Evolutionary conservation across 2,329 filamentous ascomycete genomes (phyloP).

Genomic region (Coniochaeta pulveracea): DNA sequence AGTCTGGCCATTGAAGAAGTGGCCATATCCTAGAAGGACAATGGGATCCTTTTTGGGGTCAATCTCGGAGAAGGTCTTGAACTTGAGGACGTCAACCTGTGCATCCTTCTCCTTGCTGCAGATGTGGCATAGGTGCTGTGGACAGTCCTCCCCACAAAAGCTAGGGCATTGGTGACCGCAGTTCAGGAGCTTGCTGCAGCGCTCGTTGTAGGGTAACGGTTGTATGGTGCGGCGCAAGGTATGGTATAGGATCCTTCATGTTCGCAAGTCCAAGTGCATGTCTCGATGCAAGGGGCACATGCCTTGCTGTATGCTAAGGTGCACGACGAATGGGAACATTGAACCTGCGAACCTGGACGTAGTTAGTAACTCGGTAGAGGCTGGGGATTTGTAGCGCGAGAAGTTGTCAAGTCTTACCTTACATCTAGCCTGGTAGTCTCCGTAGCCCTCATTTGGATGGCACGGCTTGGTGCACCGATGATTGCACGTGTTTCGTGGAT

Average conservation of each 20-base stretch:
- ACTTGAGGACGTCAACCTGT: conserved; percentile 45
- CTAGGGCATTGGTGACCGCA: conserved; percentile 56
- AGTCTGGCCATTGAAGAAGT: conserved; percentile 46
- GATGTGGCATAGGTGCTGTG: conserved; percentile 41
- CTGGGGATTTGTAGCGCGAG: conserved; percentile 19
- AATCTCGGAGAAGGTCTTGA: conserved; percentile 42
- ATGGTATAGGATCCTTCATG: conserved; percentile 26
- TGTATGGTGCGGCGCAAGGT: conserved; percentile 57
- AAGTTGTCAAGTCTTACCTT: conserved; percentile 37
- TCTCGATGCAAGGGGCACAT: conserved; percentile 12
- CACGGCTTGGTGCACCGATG: conserved; percentile 42
- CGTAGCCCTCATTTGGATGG: conserved; percentile 35
- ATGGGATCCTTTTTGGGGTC: conserved; percentile 48
- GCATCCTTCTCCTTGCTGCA: conserved; percentile 32
- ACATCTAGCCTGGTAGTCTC: conserved; percentile 35
- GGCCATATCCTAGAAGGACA: conserved; percentile 51
- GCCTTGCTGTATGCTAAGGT: conserved; percentile 7
- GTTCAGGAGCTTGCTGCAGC: conserved; percentile 38
- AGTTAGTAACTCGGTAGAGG: not conserved
- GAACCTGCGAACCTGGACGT: conserved; percentile 6
- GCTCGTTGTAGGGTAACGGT: conserved; percentile 53
- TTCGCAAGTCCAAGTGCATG: conserved; percentile 9
- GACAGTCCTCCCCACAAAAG: conserved; percentile 54
- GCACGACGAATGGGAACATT: conserved; percentile 9
- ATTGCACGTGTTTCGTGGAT: conserved; percentile 39